Conservation (phyloP, 2,329 filamentous ascomycete species). For the Arthrobotrys musiformis region DNA sequence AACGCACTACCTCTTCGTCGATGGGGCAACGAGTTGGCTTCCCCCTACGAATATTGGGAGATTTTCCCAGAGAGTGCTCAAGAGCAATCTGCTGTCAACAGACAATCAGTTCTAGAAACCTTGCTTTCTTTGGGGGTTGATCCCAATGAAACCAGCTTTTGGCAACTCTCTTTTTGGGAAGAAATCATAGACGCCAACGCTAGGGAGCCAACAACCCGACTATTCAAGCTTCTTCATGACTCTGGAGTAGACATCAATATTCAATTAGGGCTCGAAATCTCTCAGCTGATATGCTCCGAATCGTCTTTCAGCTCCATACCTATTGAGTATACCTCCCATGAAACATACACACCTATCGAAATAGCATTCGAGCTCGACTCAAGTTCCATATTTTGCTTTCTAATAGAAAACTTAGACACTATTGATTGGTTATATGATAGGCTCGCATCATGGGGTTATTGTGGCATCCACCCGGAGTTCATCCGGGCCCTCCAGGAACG, state of each 20-base stretch:
- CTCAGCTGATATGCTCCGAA: too few species aligned
- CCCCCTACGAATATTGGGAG: not conserved
- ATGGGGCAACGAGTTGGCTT: not conserved
- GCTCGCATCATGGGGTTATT: not conserved
- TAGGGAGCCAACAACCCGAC: not conserved
- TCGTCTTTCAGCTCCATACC: too few species aligned
- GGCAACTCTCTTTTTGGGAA: not conserved
- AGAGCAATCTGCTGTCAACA: not conserved
- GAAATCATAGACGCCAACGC: not conserved
- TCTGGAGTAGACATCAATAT: not conserved
- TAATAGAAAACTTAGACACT: not conserved
- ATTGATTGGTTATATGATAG: not conserved
- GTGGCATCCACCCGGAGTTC: not conserved
- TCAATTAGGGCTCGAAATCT: not conserved
- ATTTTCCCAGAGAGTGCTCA: not conserved
- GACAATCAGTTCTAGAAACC: not conserved
- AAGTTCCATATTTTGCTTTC: not conserved
- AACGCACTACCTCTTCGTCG: not conserved
- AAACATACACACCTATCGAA: not conserved
- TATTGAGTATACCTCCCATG: too few species aligned
- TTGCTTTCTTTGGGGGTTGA: not conserved
- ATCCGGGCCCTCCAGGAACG: not conserved
- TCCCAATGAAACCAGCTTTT: conserved; percentile 1
- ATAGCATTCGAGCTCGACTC: not conserved
- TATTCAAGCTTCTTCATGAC: not conserved